Percentiles rank a stretch among this genome's conserved stretches.
Evolutionary conservation across 2,329 filamentous ascomycete genomes (phyloP).

Genomic region (Akanthomyces muscarius): DNA sequence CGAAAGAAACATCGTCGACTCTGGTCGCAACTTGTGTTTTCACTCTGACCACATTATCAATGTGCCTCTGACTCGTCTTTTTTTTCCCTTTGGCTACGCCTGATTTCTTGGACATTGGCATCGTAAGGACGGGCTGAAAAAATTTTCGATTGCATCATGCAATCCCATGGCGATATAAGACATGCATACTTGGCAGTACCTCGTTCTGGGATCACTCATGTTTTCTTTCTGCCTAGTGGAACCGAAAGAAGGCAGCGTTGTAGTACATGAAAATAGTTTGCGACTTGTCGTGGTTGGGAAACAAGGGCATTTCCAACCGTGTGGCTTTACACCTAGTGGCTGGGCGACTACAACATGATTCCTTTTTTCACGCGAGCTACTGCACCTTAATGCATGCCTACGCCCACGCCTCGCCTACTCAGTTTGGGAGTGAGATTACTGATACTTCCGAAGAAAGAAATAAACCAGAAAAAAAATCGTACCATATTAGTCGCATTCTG

Average conservation of each 20-base stretch:
- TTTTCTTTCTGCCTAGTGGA: neutral
- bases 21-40: neutral
- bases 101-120: neutral
- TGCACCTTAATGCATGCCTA: neutral
- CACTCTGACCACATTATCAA: neutral
- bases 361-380: neutral
- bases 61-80: too few species aligned
- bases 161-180: neutral
- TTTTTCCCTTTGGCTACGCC: neutral
- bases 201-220: neutral
- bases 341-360: neutral
- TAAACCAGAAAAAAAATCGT: too few species aligned
- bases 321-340: neutral
- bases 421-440: neutral
- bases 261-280: neutral
- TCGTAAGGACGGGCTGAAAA: neutral
- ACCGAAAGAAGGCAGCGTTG: neutral
- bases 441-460: neutral
- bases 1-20: neutral
- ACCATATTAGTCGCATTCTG: neutral
- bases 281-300: neutral
- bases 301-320: neutral
- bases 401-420: neutral
- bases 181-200: neutral
- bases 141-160: conserved; percentile 2